Base-by-base conservation (phyloP, 2,329 filamentous ascomycete species). In the Aspergillus quadrilineatus region DNA sequence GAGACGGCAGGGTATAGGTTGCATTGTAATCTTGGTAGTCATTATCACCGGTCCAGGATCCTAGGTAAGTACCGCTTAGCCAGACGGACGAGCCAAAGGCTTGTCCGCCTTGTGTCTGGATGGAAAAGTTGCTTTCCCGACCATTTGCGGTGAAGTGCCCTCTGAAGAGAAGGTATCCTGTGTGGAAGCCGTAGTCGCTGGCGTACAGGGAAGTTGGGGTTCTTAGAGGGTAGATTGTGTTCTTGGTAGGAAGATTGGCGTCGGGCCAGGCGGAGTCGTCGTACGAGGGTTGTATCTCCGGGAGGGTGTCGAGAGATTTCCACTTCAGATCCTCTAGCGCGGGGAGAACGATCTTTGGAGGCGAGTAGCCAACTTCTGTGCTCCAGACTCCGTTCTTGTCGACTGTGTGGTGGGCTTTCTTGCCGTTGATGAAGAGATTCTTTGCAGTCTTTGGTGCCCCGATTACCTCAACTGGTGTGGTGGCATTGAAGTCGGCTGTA, bases 121-220 rank as follows among this genome's bases (percentile, higher is more conserved):
- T 67, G 58, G 73, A 80, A 45, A 92, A 74, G 0, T 73, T 75
- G 0, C 76, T 76, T 60, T 90, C 87, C 1, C 78, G 73, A 14
- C 87, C 87, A 1, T 76, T 80, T 4, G 88, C 84, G 0, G 76
- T 80, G 68, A 93, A 92, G 61, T 85, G 79, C 0, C 88, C 89
- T 1, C 89, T 83, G 76, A 84, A 92, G 47, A 92, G 63, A 0
- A 92, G 77, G 1, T 82, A 83, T 3, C 89, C 89, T 0, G 85
- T 80, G 68, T 89, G 80, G 72, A 85, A 92, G 26, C 89, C 89
- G 65, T 92, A 92, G 70, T 92, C 89, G 14, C 83, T 83, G 0
- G 80, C 80, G 65, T 88, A 90, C 0, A 92, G 80, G 0, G 84
- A 86, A 0, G 82, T 85, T 0, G 88, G 85, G 0, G 89, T 92